Base-by-base conservation (phyloP, 1,284 basidiomycete genomes). In the Apiotrichum laibachii region DNA sequence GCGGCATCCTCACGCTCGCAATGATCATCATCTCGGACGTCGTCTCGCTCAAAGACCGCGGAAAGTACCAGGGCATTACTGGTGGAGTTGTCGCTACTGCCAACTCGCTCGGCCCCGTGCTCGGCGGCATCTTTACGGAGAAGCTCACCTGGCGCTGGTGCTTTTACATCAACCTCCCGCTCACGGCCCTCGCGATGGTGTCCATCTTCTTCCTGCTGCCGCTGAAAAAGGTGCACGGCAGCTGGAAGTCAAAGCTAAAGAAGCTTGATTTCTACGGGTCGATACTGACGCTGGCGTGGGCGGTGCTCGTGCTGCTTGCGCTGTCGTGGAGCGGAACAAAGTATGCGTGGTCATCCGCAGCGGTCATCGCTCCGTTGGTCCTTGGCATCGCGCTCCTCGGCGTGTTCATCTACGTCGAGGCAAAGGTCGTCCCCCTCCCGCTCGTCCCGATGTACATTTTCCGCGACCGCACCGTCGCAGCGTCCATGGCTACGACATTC, bases 391-490 rank as follows among this genome's bases (percentile, higher is more conserved):
- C 82, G 4, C 79, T 86, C 1, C 73, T 84, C 9, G 71, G 68
- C 0, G 56, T 87, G 2, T 90, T 90, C 72, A 83, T 86, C 59
- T 46, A 85, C 19, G 88, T 86, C 82, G 88, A 90, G 76, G 86
- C 85, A 82, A 86, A 84, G 67, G 80, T 85, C 4, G 85, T 86
- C 0, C 76, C 75, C 37, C 79, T 89, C 9, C 87, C 88, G 1
- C 86, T 86, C 54, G 81, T 87, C 1, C 86, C 86, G 7, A 59
- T 87, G 82, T 83, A 85, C 70, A 88, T 90, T 46, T 90, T 89
- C 80, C 83, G 81, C 61, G 81, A 86, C 61, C 65, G 77, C 33
- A 90, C 88, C 0, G 87, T 89, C 0, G 80, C 81, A 0, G 87
- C 86, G 0, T 84, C 87, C 4, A 86, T 87, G 64, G 82, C 85